phyloP scores from a whole-genome alignment of 805 yeast species.

The Naumovozyma castellii region DNA sequence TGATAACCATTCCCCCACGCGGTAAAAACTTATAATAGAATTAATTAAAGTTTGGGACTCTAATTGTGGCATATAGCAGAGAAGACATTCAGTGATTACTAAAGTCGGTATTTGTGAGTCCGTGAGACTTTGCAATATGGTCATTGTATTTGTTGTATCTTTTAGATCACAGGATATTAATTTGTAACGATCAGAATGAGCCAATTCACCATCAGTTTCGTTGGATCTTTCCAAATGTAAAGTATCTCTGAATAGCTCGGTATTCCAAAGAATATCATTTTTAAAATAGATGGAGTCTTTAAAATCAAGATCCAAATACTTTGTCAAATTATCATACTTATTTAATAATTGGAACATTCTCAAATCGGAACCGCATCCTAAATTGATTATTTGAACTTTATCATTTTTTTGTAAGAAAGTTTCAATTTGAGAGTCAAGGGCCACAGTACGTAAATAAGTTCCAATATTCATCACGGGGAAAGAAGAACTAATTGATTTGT shows the following conservation, averaged over 20 bases:
- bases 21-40: conserved; percentile 24
- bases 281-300: conserved; percentile 39
- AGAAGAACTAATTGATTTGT: conserved; percentile 26
- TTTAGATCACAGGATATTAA: conserved; percentile 31
- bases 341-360: conserved; percentile 35
- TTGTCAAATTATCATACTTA: conserved; percentile 15
- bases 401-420: conserved; percentile 1
- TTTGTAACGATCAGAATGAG: conserved; percentile 20
- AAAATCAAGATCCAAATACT: conserved; percentile 44
- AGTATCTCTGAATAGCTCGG: conserved; percentile 3
- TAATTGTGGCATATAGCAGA: conserved; percentile 41
- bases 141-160: conserved; percentile 20
- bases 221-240: conserved; percentile 2
- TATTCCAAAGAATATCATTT: conserved; percentile 13
- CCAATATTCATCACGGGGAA: conserved; percentile 65
- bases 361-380: conserved; percentile 65
- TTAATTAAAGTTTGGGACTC: conserved; percentile 34
- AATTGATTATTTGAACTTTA: conserved; percentile 46
- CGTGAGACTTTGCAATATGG: conserved; percentile 14
- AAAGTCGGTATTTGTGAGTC: conserved; percentile 35
- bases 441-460: conserved; percentile 49
- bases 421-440: conserved; percentile 34
- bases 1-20: conserved; percentile 28
- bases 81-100: conserved; percentile 47
- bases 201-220: too few species aligned